Evolutionary conservation across 257 asterid species (phyloP), one percentile per base, ranked within the genome.

Genomic region (Fraxinus excelsior): DNA sequence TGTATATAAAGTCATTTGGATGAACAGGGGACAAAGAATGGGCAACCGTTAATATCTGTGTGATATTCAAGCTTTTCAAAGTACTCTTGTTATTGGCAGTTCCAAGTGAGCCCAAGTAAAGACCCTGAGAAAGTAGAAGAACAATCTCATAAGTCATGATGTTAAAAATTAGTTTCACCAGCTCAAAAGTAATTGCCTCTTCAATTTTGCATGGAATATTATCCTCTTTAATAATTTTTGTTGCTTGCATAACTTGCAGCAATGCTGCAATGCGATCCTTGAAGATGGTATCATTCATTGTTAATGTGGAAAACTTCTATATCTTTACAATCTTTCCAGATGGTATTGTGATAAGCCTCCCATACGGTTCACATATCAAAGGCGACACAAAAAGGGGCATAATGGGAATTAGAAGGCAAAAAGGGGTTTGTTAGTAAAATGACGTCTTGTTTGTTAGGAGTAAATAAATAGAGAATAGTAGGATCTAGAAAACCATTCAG

Each of bases 81-180:
- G 85, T 88, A 67, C 37, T 73, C 82, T 74, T 83, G 65, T 86
- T 85, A 73, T 76, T 82, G 60, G 99, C 99, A 85, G 99, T 95
- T 78, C 90, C 96, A 35, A 91, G 76, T 34, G 99, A 94, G 21
- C 99, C 99, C 75, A 94, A 84, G 85, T 78, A 92, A 71, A 94
- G 93, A 70, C 97, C 99, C 97, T 92, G 88, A 35, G 31, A 80
- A 40, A 78, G 44, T 32, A 72, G 56, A 80, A 70, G n/a, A n/a
- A n/a, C 53, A 74, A 37, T 64, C 26, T 72, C 53, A 72, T 51
- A 71, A 21, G 25, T 37, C 2, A 9, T 31, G 40, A 21, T 66
- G 75, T 1, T 11, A 29, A 73, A n/a, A 4, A 62, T 19, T 60
- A 46, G 7, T n/a, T 34, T 11, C 5, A 53, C 37, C 19, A 80